Conservation (phyloP, 805 yeast species). For the Spathaspora gorwiae region DNA sequence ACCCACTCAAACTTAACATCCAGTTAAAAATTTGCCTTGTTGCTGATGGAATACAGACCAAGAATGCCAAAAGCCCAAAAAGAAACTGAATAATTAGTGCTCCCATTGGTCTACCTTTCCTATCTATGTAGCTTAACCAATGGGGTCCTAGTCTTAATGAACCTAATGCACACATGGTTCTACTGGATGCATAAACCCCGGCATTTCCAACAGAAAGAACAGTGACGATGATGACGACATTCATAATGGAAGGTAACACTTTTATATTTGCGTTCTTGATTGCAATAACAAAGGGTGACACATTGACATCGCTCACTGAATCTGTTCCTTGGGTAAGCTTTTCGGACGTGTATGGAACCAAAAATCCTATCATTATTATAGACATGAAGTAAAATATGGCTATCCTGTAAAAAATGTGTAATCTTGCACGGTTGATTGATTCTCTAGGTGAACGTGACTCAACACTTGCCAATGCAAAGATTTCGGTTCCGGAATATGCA, state of each 20-base stretch:
- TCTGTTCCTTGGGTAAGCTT: constrained; percentile 8
- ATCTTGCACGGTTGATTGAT: constrained; percentile 59
- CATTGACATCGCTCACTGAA: constrained; percentile 20
- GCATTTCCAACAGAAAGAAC: constrained; percentile 34
- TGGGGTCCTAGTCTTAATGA: constrained; percentile 27
- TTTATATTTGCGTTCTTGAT: constrained; percentile 25
- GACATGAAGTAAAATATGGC: constrained; percentile 53
- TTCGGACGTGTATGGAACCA: constrained; percentile 35
- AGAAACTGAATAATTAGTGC: constrained; percentile 21
- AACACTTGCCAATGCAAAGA: constrained; percentile 62
- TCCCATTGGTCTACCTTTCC: constrained; percentile 27
- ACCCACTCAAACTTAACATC: constrained; percentile 27
- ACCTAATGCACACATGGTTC: constrained; percentile 28
- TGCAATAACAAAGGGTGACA: constrained; percentile 38
- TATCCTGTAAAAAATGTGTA: constrained; percentile 64
- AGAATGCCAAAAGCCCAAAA: constrained; percentile 24
- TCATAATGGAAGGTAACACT: constrained; percentile 30
- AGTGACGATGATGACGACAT: constrained; percentile 29
- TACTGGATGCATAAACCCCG: constrained; percentile 31
- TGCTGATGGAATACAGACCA: constrained; percentile 22
- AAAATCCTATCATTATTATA: constrained; percentile 50
- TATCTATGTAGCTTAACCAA: constrained; percentile 24
- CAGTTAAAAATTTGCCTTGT: constrained; percentile 24
- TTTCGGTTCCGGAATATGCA: constrained; percentile 65
- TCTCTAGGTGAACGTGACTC: constrained; percentile 60